These are phyloP conservation scores for Leucocoprinus gongylophorus DNA, from an alignment of 1,284 basidiomycete species.

Conservation along the genomic window DNA sequence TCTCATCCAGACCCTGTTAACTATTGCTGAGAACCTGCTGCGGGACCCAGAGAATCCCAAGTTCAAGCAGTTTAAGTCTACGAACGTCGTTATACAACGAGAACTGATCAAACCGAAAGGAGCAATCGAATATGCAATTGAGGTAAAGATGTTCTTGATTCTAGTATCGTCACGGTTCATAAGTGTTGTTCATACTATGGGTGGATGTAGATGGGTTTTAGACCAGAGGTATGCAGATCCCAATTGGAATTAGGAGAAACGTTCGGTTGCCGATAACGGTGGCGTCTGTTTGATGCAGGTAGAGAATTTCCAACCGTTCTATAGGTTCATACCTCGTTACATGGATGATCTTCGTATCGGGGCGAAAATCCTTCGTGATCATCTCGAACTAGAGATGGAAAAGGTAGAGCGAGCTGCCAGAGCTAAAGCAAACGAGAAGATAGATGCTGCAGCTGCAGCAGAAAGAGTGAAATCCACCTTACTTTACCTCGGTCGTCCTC, in stretches of 20 bases:
- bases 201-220: conserved; percentile 56
- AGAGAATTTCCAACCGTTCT: conserved; percentile 55
- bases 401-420: conserved; percentile 45
- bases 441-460: conserved; percentile 43
- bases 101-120: conserved; percentile 55
- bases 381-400: conserved; percentile 44
- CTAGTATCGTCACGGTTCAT: conserved; percentile 9
- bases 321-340: conserved; percentile 49
- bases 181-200: conserved; percentile 4
- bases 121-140: conserved; percentile 69
- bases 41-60: conserved; percentile 63
- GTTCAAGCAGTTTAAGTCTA: conserved; percentile 66
- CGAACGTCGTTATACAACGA: conserved; percentile 60
- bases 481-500: background rate
- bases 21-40: conserved; percentile 66
- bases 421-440: conserved; percentile 49
- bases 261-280: background rate
- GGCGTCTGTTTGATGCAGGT: conserved; percentile 26
- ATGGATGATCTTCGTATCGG: conserved; percentile 55
- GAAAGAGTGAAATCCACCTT: conserved; percentile 37
- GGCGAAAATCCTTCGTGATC: conserved; percentile 55
- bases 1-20: conserved; percentile 50
- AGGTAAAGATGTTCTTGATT: conserved; percentile 35
- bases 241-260: background rate
- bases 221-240: conserved; percentile 41